Conservation (phyloP, 2,329 filamentous ascomycete species). For the Peltaster fructicola region DNA sequence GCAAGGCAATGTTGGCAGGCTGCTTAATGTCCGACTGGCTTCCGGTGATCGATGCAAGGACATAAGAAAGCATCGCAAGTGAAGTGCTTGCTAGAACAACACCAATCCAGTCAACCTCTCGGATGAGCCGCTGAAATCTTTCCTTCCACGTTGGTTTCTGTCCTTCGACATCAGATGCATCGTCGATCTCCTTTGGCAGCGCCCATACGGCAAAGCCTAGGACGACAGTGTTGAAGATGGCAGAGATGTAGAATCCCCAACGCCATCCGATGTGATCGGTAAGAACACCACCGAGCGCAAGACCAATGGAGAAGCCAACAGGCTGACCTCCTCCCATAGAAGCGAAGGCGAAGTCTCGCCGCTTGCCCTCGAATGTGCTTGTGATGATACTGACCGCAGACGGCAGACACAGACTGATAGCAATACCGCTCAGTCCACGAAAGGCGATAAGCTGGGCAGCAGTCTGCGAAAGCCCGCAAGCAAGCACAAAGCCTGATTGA, state of each 20-base stretch:
- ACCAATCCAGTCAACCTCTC: constrained; percentile 38
- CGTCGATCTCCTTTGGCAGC: constrained; percentile 15
- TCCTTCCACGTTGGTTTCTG: constrained; percentile 11
- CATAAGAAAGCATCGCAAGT: constrained; percentile 34
- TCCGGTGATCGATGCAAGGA: constrained; percentile 24
- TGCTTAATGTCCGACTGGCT: constrained; percentile 9
- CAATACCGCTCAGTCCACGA: constrained; percentile 10
- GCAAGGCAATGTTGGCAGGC: constrained; percentile 18
- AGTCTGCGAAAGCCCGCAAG: constrained; percentile 24
- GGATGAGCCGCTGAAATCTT: constrained; percentile 15
- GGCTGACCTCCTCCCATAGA: constrained; percentile 33
- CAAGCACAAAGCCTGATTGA: constrained; percentile 26
- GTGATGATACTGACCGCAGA: constrained; percentile 33
- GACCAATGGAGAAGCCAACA: constrained; percentile 33
- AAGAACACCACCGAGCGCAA: constrained; percentile 34
- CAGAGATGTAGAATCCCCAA: constrained; percentile 32
- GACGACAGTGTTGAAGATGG: constrained; percentile 25
- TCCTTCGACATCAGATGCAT: not conserved
- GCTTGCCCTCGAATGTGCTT: constrained; percentile 27
- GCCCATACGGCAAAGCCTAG: constrained; percentile 23
- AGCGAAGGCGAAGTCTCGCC: constrained; percentile 35
- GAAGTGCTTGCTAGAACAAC: constrained; percentile 28
- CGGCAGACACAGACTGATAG: constrained; percentile 22
- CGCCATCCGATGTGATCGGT: constrained; percentile 33
- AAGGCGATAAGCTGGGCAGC: constrained; percentile 16